Percentiles rank a stretch among this genome's conserved stretches.
phyloP scores from a whole-genome alignment of 2,329 filamentous ascomycete genomes.

The Didymellaceae sp. region DNA sequence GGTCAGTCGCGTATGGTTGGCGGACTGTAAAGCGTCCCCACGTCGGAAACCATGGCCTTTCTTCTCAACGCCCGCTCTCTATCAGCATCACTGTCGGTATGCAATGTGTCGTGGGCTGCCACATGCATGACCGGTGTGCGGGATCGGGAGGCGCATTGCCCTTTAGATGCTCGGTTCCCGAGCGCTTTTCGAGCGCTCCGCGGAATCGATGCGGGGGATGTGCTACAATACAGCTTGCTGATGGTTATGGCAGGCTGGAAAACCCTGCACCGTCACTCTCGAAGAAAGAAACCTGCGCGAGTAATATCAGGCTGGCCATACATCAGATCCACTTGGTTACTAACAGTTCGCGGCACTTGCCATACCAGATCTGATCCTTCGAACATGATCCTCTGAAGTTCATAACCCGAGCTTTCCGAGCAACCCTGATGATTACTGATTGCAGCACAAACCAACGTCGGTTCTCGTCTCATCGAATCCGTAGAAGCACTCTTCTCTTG shows the following conservation, averaged over 20 bases:
- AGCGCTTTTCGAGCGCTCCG: neutral
- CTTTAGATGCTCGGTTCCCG: neutral
- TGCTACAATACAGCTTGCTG: neutral
- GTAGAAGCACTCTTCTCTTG: neutral
- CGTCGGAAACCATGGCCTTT: too few species aligned
- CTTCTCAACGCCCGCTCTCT: too few species aligned
- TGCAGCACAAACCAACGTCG: neutral
- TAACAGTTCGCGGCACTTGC: conserved; percentile 12
- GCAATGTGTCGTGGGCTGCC: neutral
- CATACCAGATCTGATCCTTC: conserved; percentile 10
- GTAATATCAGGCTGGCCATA: conserved; percentile 5
- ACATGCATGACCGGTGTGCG: conserved; percentile 9
- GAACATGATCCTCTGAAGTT: neutral
- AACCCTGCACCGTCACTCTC: neutral
- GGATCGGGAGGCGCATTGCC: neutral
- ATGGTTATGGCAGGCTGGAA: neutral
- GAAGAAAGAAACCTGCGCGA: neutral
- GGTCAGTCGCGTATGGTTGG: too few species aligned
- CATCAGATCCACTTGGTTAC: conserved; percentile 14
- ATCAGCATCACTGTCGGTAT: too few species aligned
- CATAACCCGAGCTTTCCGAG: neutral
- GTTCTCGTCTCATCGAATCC: neutral
- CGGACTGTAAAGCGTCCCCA: too few species aligned
- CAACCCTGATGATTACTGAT: neutral
- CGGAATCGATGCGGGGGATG: neutral